A percentile compares a stretch with the other conserved stretches of the same genome.
phyloP scores from a whole-genome alignment of 441 rosid species.

The Adansonia madagascariensis region DNA sequence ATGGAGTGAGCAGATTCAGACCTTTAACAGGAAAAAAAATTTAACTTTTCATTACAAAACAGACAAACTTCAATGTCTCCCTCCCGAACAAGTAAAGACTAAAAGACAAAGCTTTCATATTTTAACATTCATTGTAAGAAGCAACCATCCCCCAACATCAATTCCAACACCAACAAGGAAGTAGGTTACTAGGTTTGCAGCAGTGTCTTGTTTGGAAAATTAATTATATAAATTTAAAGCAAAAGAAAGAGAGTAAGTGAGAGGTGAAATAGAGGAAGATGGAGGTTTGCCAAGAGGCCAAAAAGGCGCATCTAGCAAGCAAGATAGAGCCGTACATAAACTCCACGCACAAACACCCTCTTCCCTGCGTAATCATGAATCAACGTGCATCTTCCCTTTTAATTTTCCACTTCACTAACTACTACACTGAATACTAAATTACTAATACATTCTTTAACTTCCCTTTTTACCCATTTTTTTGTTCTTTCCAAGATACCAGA shows the following conservation, averaged over 20 bases:
- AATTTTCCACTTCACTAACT: neutral
- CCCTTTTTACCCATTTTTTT: neutral
- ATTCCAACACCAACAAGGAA: neutral
- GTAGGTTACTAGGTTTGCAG: constrained; percentile 4
- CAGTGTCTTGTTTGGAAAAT: constrained; percentile 9
- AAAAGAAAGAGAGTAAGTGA: neutral
- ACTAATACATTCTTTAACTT: neutral
- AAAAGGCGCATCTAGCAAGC: constrained; percentile 10
- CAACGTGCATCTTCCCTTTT: constrained; percentile 33
- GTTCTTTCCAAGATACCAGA: neutral
- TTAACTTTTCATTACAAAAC: constrained; percentile 32
- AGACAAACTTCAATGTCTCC: constrained; percentile 23
- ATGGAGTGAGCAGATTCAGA: constrained; percentile 26
- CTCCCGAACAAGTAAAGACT: neutral
- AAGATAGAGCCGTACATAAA: constrained; percentile 29
- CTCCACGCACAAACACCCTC: neutral
- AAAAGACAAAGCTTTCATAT: neutral
- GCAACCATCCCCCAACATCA: neutral
- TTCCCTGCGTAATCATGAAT: constrained; percentile 32
- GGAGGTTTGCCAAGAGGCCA: neutral
- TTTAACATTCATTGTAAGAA: constrained; percentile 19
- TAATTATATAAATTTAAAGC: constrained; percentile 11
- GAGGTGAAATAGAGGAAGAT: constrained; percentile 14
- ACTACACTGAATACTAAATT: neutral
- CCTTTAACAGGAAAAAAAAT: constrained; percentile 25